Percentiles rank a stretch among this genome's conserved stretches.
phyloP scores from a whole-genome alignment of 768 basidiomycete genomes.

The Auricularia auricula-judae region DNA sequence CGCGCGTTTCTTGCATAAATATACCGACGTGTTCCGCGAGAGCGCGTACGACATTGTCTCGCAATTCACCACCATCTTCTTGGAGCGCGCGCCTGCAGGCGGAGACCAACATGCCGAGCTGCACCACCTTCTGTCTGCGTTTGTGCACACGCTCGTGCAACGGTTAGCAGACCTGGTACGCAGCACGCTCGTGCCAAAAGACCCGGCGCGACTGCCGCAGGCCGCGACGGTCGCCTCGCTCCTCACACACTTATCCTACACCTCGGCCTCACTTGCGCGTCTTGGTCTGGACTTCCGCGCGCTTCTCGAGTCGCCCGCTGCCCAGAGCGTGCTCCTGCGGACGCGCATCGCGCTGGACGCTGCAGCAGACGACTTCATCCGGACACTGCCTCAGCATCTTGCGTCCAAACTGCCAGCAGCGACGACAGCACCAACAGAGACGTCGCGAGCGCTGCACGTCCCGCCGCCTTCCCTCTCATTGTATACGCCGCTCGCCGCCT shows the following conservation, averaged over 20 bases:
- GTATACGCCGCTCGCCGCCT: conserved; percentile 64
- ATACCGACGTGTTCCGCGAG: conserved; percentile 86
- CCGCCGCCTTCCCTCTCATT: conserved; percentile 63
- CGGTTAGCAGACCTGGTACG: conserved; percentile 60
- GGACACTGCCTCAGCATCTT: conserved; percentile 22
- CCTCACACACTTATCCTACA: conserved; percentile 89
- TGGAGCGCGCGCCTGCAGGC: conserved; percentile 41
- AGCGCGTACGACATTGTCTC: conserved; percentile 86
- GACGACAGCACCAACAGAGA: not conserved
- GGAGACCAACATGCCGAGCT: conserved; percentile 6
- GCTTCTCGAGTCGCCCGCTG: conserved; percentile 55
- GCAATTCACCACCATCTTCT: conserved; percentile 82
- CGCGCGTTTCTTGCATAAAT: conserved; percentile 69
- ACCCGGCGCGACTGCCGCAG: conserved; percentile 17
- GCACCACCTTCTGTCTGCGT: conserved; percentile 43
- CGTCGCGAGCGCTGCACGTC: conserved; percentile 29
- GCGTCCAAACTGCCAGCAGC: conserved; percentile 17
- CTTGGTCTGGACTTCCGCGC: conserved; percentile 83
- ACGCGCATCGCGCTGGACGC: conserved; percentile 41
- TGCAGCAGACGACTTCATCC: conserved; percentile 24
- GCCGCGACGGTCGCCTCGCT: conserved; percentile 65
- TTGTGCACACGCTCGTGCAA: conserved; percentile 48
- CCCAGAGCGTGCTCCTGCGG: conserved; percentile 46
- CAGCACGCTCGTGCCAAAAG: conserved; percentile 47
- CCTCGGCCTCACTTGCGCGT: conserved; percentile 83